These are phyloP conservation scores for Astrephomene gubernaculifera DNA, from an alignment of 139 green algal species.

Conservation along the genomic window DNA sequence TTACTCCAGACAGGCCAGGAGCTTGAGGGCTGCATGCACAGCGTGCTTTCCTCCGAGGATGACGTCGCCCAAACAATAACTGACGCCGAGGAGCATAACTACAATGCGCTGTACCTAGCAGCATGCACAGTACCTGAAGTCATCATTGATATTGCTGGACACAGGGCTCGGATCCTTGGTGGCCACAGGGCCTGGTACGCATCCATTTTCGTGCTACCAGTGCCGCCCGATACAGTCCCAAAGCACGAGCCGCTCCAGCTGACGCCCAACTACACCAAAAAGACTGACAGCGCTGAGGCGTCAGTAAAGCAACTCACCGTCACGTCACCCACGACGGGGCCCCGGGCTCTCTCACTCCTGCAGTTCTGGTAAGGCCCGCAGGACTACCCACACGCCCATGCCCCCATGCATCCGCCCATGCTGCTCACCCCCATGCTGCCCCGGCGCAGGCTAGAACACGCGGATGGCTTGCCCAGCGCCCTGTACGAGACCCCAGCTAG, in stretches of 20 bases:
- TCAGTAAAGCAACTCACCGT: conserved; percentile 5
- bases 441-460: too few species aligned
- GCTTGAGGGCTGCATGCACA: too few species aligned
- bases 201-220: conserved; percentile 6
- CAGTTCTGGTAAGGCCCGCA: conserved; percentile 28
- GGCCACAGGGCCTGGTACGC: conserved; percentile 19
- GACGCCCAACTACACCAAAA: background rate
- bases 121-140: conserved; percentile 18
- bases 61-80: too few species aligned
- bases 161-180: conserved; percentile 4
- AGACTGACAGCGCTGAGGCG: background rate
- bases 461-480: too few species aligned
- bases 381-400: too few species aligned
- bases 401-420: too few species aligned
- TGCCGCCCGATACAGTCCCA: background rate
- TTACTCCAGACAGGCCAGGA: too few species aligned
- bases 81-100: conserved; percentile 24
- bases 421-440: too few species aligned
- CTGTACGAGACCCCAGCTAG: too few species aligned
- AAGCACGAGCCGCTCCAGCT: conserved; percentile 1
- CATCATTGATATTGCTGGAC: conserved; percentile 6
- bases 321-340: background rate
- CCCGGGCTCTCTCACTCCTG: background rate
- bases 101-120: conserved; percentile 8
- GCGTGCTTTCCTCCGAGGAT: too few species aligned